Conservation (phyloP, 2,329 filamentous ascomycete genomes). For the Pseudofabraea citricarpa region DNA sequence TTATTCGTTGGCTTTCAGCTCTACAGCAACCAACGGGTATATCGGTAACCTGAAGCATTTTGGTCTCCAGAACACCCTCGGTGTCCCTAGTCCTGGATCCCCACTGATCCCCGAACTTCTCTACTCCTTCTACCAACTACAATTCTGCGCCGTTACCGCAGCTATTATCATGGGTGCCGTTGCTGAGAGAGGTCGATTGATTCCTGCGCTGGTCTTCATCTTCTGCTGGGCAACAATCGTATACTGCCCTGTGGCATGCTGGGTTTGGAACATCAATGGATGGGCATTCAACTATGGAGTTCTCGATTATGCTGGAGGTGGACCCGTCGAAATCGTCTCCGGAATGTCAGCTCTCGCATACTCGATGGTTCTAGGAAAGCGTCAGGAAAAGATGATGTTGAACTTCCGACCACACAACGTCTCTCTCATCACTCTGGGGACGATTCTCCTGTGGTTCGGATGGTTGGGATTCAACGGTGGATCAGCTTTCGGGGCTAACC, state of each 20-base stretch:
- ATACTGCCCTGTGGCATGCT: constrained; percentile 95
- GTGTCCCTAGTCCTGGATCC: constrained; percentile 78
- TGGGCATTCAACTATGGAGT: constrained; percentile 91
- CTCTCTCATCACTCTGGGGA: constrained; percentile 92
- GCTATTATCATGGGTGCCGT: constrained; percentile 90
- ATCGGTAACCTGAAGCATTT: constrained; percentile 91
- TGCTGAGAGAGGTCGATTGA: constrained; percentile 86
- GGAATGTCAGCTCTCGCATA: constrained; percentile 92
- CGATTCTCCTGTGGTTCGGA: constrained; percentile 94
- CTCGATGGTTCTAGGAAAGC: constrained; percentile 89
- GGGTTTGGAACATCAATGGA: constrained; percentile 93
- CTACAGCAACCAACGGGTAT: constrained; percentile 76
- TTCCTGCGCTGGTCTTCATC: constrained; percentile 91
- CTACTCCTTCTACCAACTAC: constrained; percentile 97
- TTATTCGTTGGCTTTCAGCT: constrained; percentile 89
- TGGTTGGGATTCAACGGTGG: constrained; percentile 99
- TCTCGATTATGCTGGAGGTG: constrained; percentile 92
- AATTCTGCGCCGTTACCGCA: constrained; percentile 92
- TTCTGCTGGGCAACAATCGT: constrained; percentile 97
- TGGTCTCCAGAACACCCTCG: constrained; percentile 80
- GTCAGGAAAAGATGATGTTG: constrained; percentile 99
- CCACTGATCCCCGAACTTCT: constrained; percentile 84
- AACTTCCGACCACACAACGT: constrained; percentile 99
- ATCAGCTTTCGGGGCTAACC: constrained; percentile 87
- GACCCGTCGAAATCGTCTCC: constrained; percentile 94